Percentiles rank a stretch among this genome's conserved stretches.
Evolutionary conservation across 2,329 filamentous ascomycete species (phyloP).

Genomic region (Pestalotiopsis sp.): DNA sequence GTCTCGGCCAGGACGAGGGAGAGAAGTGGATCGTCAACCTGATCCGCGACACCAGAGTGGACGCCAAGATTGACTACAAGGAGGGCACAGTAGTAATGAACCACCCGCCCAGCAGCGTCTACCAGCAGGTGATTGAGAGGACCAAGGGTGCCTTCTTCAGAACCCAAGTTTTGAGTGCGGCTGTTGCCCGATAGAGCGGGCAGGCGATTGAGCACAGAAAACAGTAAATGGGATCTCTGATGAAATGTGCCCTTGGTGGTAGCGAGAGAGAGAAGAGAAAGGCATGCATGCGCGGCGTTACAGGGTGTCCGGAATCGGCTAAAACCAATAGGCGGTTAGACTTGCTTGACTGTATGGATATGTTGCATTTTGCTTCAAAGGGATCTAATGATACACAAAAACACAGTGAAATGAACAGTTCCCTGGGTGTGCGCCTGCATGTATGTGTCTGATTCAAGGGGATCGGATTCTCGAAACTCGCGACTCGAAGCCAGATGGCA

Average conservation of each 20-base stretch:
- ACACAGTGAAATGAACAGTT: background rate
- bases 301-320: slow-evolving; percentile 12
- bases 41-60: slow-evolving; percentile 94
- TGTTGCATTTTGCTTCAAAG: slow-evolving; percentile 6
- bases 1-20: slow-evolving; percentile 89
- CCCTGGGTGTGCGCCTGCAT: background rate
- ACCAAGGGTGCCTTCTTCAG: slow-evolving; percentile 99
- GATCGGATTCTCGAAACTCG: background rate
- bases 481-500: background rate
- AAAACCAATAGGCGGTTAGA: slow-evolving; percentile 15
- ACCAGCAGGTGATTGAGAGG: slow-evolving; percentile 98
- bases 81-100: slow-evolving; percentile 99
- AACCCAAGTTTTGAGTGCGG: slow-evolving; percentile 87
- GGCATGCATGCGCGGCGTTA: slow-evolving; percentile 16
- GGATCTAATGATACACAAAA: background rate
- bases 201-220: background rate
- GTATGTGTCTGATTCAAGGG: background rate
- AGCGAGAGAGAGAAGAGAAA: background rate
- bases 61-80: slow-evolving; percentile 99
- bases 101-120: slow-evolving; percentile 96
- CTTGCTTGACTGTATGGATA: slow-evolving; percentile 15
- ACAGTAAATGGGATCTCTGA: background rate
- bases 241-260: background rate
- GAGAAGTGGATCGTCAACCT: slow-evolving; percentile 99
- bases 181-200: slow-evolving; percentile 53